phyloP scores from a whole-genome alignment of 257 asterid species.

The Penstemon newberryi region DNA sequence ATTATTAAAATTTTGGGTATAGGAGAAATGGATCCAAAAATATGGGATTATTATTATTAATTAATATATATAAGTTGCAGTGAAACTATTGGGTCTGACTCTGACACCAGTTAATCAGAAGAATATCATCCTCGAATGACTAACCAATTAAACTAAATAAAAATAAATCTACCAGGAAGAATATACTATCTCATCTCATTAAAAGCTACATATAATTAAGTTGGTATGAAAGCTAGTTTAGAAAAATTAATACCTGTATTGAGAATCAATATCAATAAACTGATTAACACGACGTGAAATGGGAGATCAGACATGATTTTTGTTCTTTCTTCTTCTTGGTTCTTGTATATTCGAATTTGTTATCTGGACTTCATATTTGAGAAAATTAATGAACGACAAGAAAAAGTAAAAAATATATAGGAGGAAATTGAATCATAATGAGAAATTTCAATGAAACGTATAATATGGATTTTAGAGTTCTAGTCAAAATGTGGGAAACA shows the following conservation, averaged over 20 bases:
- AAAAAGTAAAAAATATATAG: neutral
- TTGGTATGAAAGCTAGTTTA: neutral
- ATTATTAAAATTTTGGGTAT: no score
- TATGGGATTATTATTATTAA: no score
- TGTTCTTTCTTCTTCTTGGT: slow-evolving; percentile 20
- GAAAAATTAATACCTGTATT: slow-evolving; percentile 45
- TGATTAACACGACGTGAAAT: slow-evolving; percentile 34
- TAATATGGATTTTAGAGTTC: slow-evolving; percentile 18
- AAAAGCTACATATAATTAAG: neutral
- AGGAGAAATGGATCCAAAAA: no score
- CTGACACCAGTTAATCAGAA: neutral
- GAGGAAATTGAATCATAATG: neutral
- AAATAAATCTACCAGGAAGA: slow-evolving; percentile 10
- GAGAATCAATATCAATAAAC: slow-evolving; percentile 57
- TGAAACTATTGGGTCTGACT: no score
- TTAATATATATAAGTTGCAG: no score
- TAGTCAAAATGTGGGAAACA: slow-evolving; percentile 37
- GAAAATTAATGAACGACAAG: slow-evolving; percentile 15
- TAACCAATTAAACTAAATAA: slow-evolving; percentile 21
- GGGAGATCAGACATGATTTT: slow-evolving; percentile 54
- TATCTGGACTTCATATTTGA: slow-evolving; percentile 28
- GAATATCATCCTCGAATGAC: slow-evolving; percentile 31
- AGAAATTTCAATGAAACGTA: slow-evolving; percentile 23
- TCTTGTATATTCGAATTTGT: neutral
- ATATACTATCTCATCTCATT: neutral